These are phyloP conservation scores for Solanum chacoense DNA, from an alignment of 305 asterid species.

Conservation along the genomic window DNA sequence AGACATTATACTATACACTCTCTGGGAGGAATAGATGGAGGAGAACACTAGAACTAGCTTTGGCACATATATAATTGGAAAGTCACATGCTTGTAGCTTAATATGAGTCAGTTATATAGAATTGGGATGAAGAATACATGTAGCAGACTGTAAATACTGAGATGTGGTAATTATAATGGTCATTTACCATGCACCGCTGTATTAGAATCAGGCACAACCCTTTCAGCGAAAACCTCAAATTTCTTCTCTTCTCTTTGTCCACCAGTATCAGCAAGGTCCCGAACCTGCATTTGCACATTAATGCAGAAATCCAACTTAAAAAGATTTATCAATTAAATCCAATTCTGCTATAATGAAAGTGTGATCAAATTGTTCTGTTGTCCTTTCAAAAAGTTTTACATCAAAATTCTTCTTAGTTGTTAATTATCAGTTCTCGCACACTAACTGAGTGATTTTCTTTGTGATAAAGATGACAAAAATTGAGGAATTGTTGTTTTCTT, in stretches of 20 bases:
- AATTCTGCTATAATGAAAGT: not conserved
- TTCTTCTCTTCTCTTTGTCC: slow-evolving; percentile 16
- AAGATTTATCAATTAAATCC: not conserved
- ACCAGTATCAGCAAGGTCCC: slow-evolving; percentile 12
- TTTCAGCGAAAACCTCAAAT: slow-evolving; percentile 11
- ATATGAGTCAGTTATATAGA: not conserved
- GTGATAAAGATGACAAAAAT: not conserved
- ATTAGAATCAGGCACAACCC: slow-evolving; percentile 11
- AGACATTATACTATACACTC: not conserved
- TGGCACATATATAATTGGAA: not conserved
- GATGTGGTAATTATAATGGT: not conserved
- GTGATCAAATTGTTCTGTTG: not conserved
- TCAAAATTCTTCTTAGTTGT: not conserved
- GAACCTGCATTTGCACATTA: slow-evolving; percentile 23
- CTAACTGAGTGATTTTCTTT: not conserved
- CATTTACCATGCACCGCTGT: slow-evolving; percentile 18
- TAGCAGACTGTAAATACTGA: not conserved
- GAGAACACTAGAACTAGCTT: not conserved
- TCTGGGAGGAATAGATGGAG: not conserved
- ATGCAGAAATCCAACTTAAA: not conserved
- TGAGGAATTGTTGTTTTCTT: not conserved
- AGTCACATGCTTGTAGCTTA: not conserved
- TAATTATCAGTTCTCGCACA: not conserved
- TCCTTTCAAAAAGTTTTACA: not conserved
- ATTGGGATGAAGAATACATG: not conserved